Evolutionary conservation across 2,329 filamentous ascomycete species (phyloP), one percentile per base, ranked within the genome.

Genomic region (Beauveria asiatica): DNA sequence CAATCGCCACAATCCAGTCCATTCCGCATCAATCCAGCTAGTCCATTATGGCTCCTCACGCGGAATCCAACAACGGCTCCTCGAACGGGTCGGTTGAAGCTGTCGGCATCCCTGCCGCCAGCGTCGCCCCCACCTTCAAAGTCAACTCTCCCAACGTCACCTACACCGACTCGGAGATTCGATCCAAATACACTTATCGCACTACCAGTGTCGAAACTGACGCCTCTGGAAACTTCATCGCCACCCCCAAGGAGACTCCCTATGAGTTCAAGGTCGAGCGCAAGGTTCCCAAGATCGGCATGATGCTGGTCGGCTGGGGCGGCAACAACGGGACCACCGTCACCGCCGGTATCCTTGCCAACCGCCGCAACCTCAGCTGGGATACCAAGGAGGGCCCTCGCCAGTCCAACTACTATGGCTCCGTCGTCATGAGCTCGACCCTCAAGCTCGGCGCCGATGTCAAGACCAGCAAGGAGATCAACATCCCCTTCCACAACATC

Each of bases 201-300:
- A 97, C 94, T 70, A 97, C 94, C 61, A 84, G 85, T 68, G 87
- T 99, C 70, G 82, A 83, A 67, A 83, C 84, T 70, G 82, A 83
- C 69, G 81, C 80, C 67, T 80, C 87, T 68, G 92, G 92, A 73
- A 89, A 88, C 75, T 87, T 88, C 74, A 83, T 92, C 62, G 94
- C 92, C 63, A 87, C 84, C 63, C 94, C 94, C 70, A 89, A 89
- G 76, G 89, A 96, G 78, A 94, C 89, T 64, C 78, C 87, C 67
- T 99, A 97, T 75, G 88, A 97, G 81, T 97, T 99, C 88, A 96
- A 96, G 83, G 90, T 94, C 70, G 89, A 96, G 73, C 91, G 93
- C 74, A 90, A 89, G 76, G 84, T 97, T 62, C 91, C 92, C 76
- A 96, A 93, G 82, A 84, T 91, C 67, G 94, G 94, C 72, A 84